These are phyloP conservation scores for Phytophthora quininea DNA, from an alignment of 352 stramenopile species.

Conservation along the genomic window DNA sequence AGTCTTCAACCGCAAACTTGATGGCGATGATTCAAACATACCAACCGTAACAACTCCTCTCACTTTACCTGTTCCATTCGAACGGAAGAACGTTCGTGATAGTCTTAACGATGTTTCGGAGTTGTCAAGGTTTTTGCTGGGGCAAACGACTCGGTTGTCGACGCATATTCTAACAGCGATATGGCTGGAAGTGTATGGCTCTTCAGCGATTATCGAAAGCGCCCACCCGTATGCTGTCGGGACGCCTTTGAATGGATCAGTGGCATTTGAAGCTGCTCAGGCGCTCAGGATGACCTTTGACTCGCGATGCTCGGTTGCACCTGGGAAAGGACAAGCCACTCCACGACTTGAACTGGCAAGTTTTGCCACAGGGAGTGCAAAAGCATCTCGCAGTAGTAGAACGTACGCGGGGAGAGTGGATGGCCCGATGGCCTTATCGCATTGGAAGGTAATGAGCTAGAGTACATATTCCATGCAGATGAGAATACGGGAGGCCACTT, in stretches of 20 bases:
- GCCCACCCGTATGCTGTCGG: conserved; percentile 59
- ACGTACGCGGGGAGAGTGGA: conserved; percentile 43
- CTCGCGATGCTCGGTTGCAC: conserved; percentile 55
- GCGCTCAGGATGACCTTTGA: conserved; percentile 72
- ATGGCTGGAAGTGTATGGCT: conserved; percentile 84
- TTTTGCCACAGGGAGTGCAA: conserved; percentile 24
- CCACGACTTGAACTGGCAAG: conserved; percentile 30
- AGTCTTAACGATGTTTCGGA: conserved; percentile 59
- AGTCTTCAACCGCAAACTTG: conserved; percentile 42
- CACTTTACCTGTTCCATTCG: conserved; percentile 45
- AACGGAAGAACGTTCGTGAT: conserved; percentile 46
- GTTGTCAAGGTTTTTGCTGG: conserved; percentile 73
- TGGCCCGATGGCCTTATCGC: conserved; percentile 65
- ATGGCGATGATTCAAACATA: neutral
- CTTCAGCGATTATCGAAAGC: conserved; percentile 62
- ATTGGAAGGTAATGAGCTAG: conserved; percentile 61
- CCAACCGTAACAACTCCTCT: conserved; percentile 27
- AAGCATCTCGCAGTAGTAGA: conserved; percentile 31
- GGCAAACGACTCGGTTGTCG: conserved; percentile 48
- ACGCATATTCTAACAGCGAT: conserved; percentile 67
- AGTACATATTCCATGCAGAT: conserved; percentile 63
- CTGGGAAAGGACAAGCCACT: conserved; percentile 27
- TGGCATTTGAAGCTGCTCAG: conserved; percentile 65
- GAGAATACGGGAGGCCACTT: conserved; percentile 66
- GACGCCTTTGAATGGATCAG: conserved; percentile 30